Evolutionary conservation across 2,329 filamentous ascomycete species (phyloP).

Genomic region (Phaeosphaeriaceae sp.): DNA sequence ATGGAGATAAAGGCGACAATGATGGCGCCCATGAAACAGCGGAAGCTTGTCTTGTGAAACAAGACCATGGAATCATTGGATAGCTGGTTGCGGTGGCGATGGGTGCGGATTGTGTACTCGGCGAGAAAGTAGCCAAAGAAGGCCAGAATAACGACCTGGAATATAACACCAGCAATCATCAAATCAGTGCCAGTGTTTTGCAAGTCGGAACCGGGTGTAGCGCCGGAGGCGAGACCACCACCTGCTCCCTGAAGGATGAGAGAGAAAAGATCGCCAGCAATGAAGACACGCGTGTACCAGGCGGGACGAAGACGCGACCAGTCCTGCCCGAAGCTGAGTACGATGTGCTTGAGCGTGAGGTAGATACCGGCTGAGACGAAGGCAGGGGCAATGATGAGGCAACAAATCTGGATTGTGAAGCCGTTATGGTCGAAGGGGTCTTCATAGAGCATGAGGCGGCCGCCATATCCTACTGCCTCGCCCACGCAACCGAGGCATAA

Average conservation of each 20-base stretch:
- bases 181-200: constrained; percentile 59
- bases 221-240: constrained; percentile 63
- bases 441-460: constrained; percentile 59
- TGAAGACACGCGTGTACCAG: constrained; percentile 65
- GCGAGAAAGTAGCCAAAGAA: constrained; percentile 53
- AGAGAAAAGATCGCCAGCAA: constrained; percentile 64
- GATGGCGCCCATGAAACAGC: constrained; percentile 43
- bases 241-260: constrained; percentile 65
- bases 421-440: constrained; percentile 58
- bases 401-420: constrained; percentile 63
- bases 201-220: constrained; percentile 47
- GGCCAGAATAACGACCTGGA: constrained; percentile 61
- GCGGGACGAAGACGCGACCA: constrained; percentile 38
- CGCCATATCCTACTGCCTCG: constrained; percentile 63
- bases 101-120: constrained; percentile 46
- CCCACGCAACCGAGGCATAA: constrained; percentile 57
- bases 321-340: constrained; percentile 58
- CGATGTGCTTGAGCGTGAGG: constrained; percentile 63
- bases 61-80: constrained; percentile 24
- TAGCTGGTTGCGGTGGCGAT: constrained; percentile 34
- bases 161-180: constrained; percentile 64
- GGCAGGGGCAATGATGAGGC: constrained; percentile 63
- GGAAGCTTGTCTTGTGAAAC: constrained; percentile 33
- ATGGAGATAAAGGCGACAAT: constrained; percentile 53
- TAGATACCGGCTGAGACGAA: constrained; percentile 64